Evolutionary conservation across 768 basidiomycete genomes (phyloP).

Genomic region (Xanthoconium stramineum): DNA sequence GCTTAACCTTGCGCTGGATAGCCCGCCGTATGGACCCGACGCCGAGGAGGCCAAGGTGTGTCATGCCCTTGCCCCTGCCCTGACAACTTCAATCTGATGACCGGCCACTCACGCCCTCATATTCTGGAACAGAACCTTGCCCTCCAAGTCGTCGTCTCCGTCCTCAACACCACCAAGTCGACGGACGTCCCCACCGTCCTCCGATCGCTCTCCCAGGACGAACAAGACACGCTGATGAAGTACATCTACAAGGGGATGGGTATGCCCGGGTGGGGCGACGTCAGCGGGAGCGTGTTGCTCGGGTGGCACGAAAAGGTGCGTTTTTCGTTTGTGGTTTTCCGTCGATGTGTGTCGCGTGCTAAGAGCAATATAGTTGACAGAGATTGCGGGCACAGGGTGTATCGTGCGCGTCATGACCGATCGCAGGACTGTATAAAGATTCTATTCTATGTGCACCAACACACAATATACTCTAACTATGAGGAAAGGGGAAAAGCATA

Average conservation of each 20-base stretch:
- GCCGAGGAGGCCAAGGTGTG: constrained; percentile 88
- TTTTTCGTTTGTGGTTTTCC: neutral
- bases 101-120: neutral
- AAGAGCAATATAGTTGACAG: constrained; percentile 63
- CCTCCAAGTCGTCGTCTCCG: constrained; percentile 75
- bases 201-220: constrained; percentile 65
- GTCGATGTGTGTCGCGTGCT: neutral
- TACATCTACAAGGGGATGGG: constrained; percentile 98
- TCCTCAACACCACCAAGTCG: constrained; percentile 91
- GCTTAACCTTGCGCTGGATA: constrained; percentile 64
- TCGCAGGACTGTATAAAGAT: constrained; percentile 48
- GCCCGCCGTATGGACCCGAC: constrained; percentile 84
- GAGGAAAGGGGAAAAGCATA: neutral
- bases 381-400: constrained; percentile 90
- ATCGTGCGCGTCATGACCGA: constrained; percentile 88
- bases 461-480: neutral
- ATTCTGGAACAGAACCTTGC: constrained; percentile 57
- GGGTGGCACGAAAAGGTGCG: constrained; percentile 96
- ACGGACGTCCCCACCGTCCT: constrained; percentile 79
- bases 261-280: constrained; percentile 54
- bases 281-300: constrained; percentile 59
- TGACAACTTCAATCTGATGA: neutral
- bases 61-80: constrained; percentile 1
- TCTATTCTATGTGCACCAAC: constrained; percentile 2
- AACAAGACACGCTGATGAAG: constrained; percentile 93